Evolutionary conservation across 352 stramenopile genomes (phyloP), one percentile per base, ranked within the genome.

Genomic region (Globisporangium nunn): DNA sequence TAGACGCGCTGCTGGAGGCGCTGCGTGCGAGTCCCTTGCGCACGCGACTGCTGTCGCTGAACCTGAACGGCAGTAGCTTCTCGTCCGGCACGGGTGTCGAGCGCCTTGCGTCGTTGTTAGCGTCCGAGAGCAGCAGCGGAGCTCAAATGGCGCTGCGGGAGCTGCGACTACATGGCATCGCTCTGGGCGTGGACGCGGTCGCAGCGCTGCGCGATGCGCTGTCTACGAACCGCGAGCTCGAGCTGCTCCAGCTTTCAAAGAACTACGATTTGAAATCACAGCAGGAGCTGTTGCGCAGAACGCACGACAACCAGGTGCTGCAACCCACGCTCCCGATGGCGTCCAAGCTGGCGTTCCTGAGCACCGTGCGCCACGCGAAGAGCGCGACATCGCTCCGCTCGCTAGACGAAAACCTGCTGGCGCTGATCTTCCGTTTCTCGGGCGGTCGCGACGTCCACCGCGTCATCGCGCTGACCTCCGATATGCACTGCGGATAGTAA

Each of bases 281-380:
- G n/a, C 44, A 49, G 44, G 31, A 17, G 44, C 44, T 17, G 6
- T 18, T 49, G 18, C 30, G n/a, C n/a, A 18, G 6, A 2, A 10
- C 8, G n/a, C 18, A 49, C 44, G 44, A 50, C 28, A n/a, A 15
- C 17, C 28, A 57, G 17, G 8, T 37, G 28, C 7, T 57, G 28
- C 41, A 37, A 39, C 8, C 15, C 28, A 8, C 15, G 17, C n/a
- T 29, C 28, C 40, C 39, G 6, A 15, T 3, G 3, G 10, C 8
- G 15, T 15, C 40, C 28, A 57, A 57, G n/a, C 40, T 40, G 3
- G 40, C 52, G 40, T 57, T 50, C 29, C 28, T 57, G 39, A 57
- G 52, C 10, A 40, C 50, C 17, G 52, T 43, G 40, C 10, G 39
- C 12, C 23, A 31, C 29, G 43, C 15, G 5, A 37, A 37, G 33